Conservation (phyloP, 805 yeast genomes). For the Lipomyces spencermartinsiae region DNA sequence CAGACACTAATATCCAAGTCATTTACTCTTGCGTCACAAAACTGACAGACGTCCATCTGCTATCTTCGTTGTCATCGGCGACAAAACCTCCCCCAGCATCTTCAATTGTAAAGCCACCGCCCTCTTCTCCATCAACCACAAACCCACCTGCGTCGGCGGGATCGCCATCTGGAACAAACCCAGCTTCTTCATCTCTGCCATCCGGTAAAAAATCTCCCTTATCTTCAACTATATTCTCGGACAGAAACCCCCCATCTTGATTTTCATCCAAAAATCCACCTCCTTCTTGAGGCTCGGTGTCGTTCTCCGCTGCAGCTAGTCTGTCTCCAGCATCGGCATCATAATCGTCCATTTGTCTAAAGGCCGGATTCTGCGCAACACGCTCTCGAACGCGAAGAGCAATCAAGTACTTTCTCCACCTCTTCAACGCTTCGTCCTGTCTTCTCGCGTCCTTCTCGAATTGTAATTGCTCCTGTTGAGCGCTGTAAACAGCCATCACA, state of each 20-base stretch:
- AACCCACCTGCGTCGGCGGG: slow-evolving; percentile 4
- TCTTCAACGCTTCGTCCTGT: slow-evolving; percentile 39
- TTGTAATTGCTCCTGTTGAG: slow-evolving; percentile 26
- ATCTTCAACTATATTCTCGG: neutral
- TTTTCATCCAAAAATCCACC: slow-evolving; percentile 4
- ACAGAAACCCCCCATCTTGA: neutral
- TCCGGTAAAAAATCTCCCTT: neutral
- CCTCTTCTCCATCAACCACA: slow-evolving; percentile 12
- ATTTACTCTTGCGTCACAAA: neutral
- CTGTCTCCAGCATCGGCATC: slow-evolving; percentile 8
- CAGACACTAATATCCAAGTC: neutral
- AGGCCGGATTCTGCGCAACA: slow-evolving; percentile 39
- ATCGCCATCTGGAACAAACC: slow-evolving; percentile 11
- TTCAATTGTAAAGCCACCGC: slow-evolving; percentile 16
- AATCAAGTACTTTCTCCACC: slow-evolving; percentile 48
- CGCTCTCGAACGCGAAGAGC: slow-evolving; percentile 43
- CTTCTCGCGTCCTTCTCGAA: slow-evolving; percentile 27
- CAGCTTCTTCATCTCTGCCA: slow-evolving; percentile 11
- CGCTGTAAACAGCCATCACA: slow-evolving; percentile 52
- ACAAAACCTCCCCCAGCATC: slow-evolving; percentile 17
- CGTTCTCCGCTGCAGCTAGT: slow-evolving; percentile 17
- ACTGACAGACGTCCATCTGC: neutral
- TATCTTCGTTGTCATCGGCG: slow-evolving; percentile 16
- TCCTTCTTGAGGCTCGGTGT: neutral
- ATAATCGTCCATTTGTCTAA: slow-evolving; percentile 22